These are phyloP conservation scores for Euptelea pleiosperma DNA, from an alignment of 164 flowering plant species.

Conservation along the genomic window DNA sequence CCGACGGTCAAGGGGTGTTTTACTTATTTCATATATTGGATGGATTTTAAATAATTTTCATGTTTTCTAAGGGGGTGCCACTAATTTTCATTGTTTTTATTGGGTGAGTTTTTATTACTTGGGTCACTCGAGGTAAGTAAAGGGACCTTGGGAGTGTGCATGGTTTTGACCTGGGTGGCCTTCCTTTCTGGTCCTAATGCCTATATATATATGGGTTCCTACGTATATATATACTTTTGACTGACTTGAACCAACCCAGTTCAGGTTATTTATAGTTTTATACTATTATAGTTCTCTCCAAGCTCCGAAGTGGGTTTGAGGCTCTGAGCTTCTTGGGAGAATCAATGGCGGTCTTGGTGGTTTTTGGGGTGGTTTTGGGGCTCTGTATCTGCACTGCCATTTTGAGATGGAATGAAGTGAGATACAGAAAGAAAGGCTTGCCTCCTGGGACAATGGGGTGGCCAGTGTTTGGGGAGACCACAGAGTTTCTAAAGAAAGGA, in stretches of 20 bases:
- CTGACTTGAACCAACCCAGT: constrained; percentile 23
- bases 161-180: constrained; percentile 7
- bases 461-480: constrained; percentile 94
- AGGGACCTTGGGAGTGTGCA: constrained; percentile 4
- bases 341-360: constrained; percentile 60
- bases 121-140: no score
- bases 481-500: constrained; percentile 87
- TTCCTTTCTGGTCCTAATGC: no score
- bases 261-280: constrained; percentile 28
- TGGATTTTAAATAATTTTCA: no score
- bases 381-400: constrained; percentile 52
- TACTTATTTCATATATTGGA: no score
- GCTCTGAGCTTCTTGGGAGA: constrained; percentile 28
- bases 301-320: constrained; percentile 21
- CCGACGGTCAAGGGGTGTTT: no score
- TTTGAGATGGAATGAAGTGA: constrained; percentile 78
- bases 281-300: no score
- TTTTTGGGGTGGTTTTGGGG: constrained; percentile 32
- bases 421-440: constrained; percentile 70
- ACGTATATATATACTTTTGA: constrained; percentile 29
- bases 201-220: no score
- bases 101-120: neutral
- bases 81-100: neutral
- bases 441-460: constrained; percentile 99
- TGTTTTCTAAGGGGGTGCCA: no score